Conservation (phyloP, 106 monocot genomes). For the Acanthochlamys bracteata region DNA sequence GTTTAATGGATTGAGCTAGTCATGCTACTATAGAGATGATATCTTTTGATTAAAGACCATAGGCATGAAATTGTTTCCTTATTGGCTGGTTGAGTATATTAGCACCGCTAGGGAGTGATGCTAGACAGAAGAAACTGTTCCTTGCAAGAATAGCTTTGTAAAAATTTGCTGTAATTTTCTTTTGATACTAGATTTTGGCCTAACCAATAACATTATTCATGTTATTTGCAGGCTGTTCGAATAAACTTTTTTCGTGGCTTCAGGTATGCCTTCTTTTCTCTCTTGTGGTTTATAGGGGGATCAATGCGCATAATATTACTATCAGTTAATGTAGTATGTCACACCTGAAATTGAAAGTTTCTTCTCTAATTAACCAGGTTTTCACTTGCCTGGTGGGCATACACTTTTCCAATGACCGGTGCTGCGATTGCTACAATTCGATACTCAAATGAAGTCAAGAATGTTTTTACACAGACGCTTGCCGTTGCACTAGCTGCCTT, state of each 20-base stretch:
- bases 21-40: too few relatives aligned
- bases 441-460: conserved; percentile 42
- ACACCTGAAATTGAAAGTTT: not conserved
- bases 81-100: too few relatives aligned
- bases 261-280: conserved; percentile 22
- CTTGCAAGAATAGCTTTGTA: too few relatives aligned
- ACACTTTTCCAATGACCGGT: conserved; percentile 67
- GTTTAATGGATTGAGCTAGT: too few relatives aligned
- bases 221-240: conserved; percentile 57
- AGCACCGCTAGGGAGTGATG: too few relatives aligned
- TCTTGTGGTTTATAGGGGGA: too few relatives aligned
- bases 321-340: not conserved
- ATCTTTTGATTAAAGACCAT: too few relatives aligned
- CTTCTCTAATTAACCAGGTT: conserved; percentile 19
- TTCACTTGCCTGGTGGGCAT: conserved; percentile 87
- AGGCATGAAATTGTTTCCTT: too few relatives aligned
- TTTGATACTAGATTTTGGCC: too few relatives aligned
- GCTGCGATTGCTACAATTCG: conserved; percentile 50
- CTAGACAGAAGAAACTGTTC: too few relatives aligned
- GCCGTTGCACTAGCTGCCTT: conserved; percentile 37
- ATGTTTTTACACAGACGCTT: conserved; percentile 29
- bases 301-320: not conserved
- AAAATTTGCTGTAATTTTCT: too few relatives aligned
- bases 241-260: conserved; percentile 85
- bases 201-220: too few relatives aligned